These are phyloP conservation scores for Solanum bulbocastanum DNA, from an alignment of 257 asterid species.

Conservation along the genomic window DNA sequence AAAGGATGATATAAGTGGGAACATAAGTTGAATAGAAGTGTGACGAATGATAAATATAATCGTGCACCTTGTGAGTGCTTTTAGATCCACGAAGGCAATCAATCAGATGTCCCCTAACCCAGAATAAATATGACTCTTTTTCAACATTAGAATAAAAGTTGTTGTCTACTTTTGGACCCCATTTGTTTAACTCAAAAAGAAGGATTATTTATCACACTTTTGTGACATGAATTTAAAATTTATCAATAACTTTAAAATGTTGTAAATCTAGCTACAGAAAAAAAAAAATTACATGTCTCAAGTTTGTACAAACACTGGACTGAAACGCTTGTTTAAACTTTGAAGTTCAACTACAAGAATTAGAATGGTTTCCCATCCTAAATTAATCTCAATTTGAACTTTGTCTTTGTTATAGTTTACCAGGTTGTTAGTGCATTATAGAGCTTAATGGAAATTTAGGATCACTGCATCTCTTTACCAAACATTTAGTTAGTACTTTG, in stretches of 20 bases:
- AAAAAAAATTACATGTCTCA: background rate
- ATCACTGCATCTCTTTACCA: background rate
- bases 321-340: background rate
- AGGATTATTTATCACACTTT: background rate
- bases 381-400: background rate
- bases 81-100: too few relatives aligned
- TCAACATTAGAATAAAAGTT: background rate
- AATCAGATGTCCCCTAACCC: too few relatives aligned
- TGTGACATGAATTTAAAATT: too few relatives aligned
- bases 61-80: too few relatives aligned
- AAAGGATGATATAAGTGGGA: too few relatives aligned
- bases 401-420: background rate
- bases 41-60: too few relatives aligned
- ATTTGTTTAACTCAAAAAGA: background rate
- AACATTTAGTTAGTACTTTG: background rate
- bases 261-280: background rate
- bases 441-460: background rate
- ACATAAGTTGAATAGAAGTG: too few relatives aligned
- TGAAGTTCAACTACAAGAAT: background rate
- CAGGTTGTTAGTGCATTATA: background rate
- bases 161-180: background rate
- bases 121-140: too few relatives aligned
- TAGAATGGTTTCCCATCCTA: background rate
- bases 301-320: background rate
- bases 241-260: background rate